Evolutionary conservation across 1,284 basidiomycete genomes (phyloP).

Genomic region (Marasmius sp.): DNA sequence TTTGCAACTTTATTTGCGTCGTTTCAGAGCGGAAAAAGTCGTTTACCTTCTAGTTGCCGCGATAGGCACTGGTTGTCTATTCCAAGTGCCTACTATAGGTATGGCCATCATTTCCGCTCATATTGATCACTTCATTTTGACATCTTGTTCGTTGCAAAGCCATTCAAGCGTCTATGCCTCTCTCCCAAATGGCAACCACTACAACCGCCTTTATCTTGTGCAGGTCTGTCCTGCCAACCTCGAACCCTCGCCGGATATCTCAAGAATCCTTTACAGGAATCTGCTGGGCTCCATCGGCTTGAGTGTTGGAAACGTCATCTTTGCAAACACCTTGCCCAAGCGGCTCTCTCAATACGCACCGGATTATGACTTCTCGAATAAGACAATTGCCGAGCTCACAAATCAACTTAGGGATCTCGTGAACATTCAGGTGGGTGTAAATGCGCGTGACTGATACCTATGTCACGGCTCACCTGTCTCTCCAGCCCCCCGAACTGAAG

Average conservation of each 20-base stretch:
- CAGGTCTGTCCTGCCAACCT: slow-evolving; percentile 19
- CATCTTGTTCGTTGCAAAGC: slow-evolving; percentile 34
- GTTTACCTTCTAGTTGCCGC: neutral
- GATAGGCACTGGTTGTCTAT: neutral
- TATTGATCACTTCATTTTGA: neutral
- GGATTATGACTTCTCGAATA: slow-evolving; percentile 6
- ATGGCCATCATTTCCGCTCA: neutral
- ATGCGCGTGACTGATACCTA: neutral
- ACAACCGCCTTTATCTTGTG: slow-evolving; percentile 35
- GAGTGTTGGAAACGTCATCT: slow-evolving; percentile 25
- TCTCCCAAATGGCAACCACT: slow-evolving; percentile 20
- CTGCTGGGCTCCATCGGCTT: slow-evolving; percentile 34
- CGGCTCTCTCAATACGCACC: slow-evolving; percentile 8
- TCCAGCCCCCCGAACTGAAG: slow-evolving; percentile 8
- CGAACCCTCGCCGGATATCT: neutral
- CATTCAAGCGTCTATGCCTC: slow-evolving; percentile 22
- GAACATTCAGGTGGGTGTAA: slow-evolving; percentile 12
- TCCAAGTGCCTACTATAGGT: neutral
- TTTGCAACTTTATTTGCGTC: neutral
- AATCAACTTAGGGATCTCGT: slow-evolving; percentile 16
- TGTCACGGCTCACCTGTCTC: neutral
- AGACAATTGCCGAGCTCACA: slow-evolving; percentile 3
- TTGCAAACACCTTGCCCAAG: slow-evolving; percentile 12
- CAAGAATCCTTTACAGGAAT: slow-evolving; percentile 20
- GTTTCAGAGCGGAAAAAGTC: neutral